Base-by-base conservation (phyloP, 768 basidiomycete genomes). In the Leccinum barrowsii region DNA sequence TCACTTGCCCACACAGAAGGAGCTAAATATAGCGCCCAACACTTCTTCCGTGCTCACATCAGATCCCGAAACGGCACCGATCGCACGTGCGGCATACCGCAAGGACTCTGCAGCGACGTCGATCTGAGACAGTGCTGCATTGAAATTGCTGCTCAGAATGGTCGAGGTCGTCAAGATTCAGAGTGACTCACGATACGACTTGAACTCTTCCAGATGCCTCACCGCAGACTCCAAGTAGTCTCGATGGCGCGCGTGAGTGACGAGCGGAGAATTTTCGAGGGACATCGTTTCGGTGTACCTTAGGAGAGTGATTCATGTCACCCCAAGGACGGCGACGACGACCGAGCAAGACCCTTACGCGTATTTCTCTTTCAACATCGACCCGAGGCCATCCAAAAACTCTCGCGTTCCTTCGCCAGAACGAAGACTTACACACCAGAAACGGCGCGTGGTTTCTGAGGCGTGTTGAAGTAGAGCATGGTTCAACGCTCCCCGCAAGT, bases 1-100 rank as follows among this genome's bases (percentile, higher is more conserved):
- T 65, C 54, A 92, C 75, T 94, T 92, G 37, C 93, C 93, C 53
- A 95, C 91, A 67, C 94, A 96, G 71, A 96, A 96, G 52, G 90
- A 88, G 34, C 80, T 78, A 68, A 96, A 96, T 24, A 96, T 81
- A 19, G 82, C 82, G 58, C 93, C 92, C 21, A 96, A 71, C 7
- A 95, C 78, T 59, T 95, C 92, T 65, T 96, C 94, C 12, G 87
- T 84, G 49, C 86, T 87, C 56, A 96, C 86, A 37, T 63, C 62
- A 7, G 80, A 68, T 4, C 94, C 93, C 2, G 88, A 85, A n/a
- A 95, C 85, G 58, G 85, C 84, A 1, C 91, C 93, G n/a, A 96
- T 81, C 4, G 91, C 86, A 58, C 83, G 82, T 0, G 88, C 86
- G 2, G 92, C 94, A 67, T 94, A 92, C 24, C 94, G 84, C 24